Conservation (phyloP, 73 alveolate species). For the Tetrahymena malaccensis region DNA sequence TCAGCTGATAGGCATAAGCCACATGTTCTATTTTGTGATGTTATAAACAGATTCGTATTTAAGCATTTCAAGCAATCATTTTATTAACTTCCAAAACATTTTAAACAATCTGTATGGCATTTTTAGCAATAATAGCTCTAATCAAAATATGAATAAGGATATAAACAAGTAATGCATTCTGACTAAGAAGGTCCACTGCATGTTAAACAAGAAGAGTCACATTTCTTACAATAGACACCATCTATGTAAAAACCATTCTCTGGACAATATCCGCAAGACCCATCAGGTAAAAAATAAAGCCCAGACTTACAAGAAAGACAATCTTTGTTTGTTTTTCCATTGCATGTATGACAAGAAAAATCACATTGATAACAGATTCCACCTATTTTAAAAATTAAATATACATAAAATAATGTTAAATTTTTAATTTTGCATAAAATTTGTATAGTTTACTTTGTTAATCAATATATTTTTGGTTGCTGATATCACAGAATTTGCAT, state of each 20-base stretch:
- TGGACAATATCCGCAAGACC: not conserved
- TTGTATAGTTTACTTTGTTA: too few relatives aligned
- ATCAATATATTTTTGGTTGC: not conserved
- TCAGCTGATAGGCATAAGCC: too few relatives aligned
- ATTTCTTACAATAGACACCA: not conserved
- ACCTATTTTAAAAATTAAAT: not conserved
- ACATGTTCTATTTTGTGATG: too few relatives aligned
- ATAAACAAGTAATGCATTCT: not conserved
- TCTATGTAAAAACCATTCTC: not conserved
- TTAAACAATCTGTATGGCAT: not conserved
- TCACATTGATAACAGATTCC: not conserved
- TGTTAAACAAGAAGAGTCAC: not conserved
- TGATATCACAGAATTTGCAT: not conserved
- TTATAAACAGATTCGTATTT: too few relatives aligned
- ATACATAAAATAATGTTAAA: too few relatives aligned
- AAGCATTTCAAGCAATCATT: not conserved
- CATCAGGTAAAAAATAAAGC: not conserved
- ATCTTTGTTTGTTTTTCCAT: not conserved
- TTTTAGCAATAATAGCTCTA: not conserved
- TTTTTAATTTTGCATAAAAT: too few relatives aligned
- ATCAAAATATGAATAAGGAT: not conserved
- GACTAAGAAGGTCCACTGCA: not conserved
- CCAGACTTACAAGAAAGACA: not conserved
- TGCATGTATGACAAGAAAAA: not conserved
- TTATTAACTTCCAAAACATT: not conserved